Evolutionary conservation across 2,329 filamentous ascomycete genomes (phyloP), one percentile per base, ranked within the genome.

Genomic region (Fusarium staphyleae): DNA sequence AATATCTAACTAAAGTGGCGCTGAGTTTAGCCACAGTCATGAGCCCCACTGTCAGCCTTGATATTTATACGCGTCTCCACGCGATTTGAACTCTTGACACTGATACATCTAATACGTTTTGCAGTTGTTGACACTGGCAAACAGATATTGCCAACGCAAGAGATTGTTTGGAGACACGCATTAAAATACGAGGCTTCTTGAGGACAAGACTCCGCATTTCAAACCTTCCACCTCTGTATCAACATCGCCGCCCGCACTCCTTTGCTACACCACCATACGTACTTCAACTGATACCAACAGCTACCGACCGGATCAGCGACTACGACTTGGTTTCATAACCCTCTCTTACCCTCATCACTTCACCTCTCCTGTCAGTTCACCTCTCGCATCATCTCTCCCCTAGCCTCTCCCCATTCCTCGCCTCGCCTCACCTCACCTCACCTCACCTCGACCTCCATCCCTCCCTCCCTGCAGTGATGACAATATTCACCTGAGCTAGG

Each of bases 401-500:
- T 15, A 29, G 9, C 28, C 16, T 32, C 15, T 32, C 14, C 30
- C 10, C 13, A 34, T 3, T 35, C 22, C 26, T 40, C 16, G 9
- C 4, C 8, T 12, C 30, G 14, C 11, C 19, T 48, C 30, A 14
- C n/a, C 30, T 26, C 32, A 22, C 39, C 35, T 32, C 49, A 29
- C 33, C 29, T 48, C 14, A 18, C 19, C 34, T 5, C 30, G 24
- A 14, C 24, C 30, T 32, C 3, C 34, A 28, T 22, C 9, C 15
- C 11, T 22, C 18, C 12, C 18, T 13, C n/a, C 29, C 54, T 61
- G 66, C 54, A 33, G 36, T 69, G 66, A 69, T 62, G 66, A 69
- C n/a, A 61, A 63, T 32, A 52, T 52, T 69, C 66, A 64, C 65
- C 33, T 11, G 52, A 64, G 53, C 54, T 50, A 49, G 63, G 62